Base-by-base conservation (phyloP, 306 rosid species). In the Elaeagnus macrophylla region DNA sequence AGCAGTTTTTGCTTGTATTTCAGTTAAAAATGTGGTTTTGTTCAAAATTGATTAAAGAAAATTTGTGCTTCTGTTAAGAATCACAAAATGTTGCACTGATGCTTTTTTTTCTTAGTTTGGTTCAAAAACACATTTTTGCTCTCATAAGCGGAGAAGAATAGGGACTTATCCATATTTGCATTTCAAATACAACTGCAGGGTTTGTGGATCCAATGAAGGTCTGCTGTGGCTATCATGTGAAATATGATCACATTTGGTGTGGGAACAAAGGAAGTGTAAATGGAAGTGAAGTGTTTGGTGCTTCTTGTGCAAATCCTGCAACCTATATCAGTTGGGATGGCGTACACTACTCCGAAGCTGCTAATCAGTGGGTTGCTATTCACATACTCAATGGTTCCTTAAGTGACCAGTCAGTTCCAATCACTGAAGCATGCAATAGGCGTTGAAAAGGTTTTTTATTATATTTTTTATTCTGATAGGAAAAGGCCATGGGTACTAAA, bases 141-240 rank as follows among this genome's bases (percentile, higher is more conserved):
- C n/a, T n/a, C n/a, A n/a, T n/a, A n/a, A n/a, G n/a, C n/a, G n/a
- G n/a, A n/a, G n/a, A n/a, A n/a, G n/a, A n/a, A n/a, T 41, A 10
- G 10, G 46, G 13, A 10, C 13, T 51, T 5, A 5, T 39, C 17
- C 5, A 37, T 39, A 5, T 11, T 39, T 35, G 39, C 12, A 20
- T 5, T 13, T n/a, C 20, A 5, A 12, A 37, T 32, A 32, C 15
- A 3, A 52, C 18, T 55, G 48, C 79, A 91, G 96, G 96, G 48
- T 91, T 86, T 73, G 66, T 62, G 9, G 91, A 83, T 67, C 86
- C 94, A 1, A 60, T 71, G 56, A 82, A 76, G 67, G 84, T 91
- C 35, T 91, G 97, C 39, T 91, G 97, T 66, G 96, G 97, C 6
- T 81, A 91, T 65, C 96, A 86, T 64, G 94, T 81, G 67, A 70